phyloP scores from a whole-genome alignment of 768 basidiomycete genomes.

The Paxillus involutus region DNA sequence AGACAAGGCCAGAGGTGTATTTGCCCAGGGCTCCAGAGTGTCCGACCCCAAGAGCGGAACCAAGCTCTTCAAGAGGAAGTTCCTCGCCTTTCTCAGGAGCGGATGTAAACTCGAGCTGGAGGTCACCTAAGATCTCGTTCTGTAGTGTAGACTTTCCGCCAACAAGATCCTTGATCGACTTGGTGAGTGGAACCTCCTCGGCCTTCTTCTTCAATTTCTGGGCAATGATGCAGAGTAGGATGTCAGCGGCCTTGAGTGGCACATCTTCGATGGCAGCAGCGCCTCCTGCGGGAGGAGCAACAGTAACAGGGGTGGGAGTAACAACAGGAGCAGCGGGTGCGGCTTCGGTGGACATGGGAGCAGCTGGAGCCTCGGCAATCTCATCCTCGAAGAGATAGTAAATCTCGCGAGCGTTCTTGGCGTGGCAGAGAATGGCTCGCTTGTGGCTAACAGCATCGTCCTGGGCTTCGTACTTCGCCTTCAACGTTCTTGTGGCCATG shows the following conservation, averaged over 20 bases:
- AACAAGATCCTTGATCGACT: constrained; percentile 97
- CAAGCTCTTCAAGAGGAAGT: constrained; percentile 93
- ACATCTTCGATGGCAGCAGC: constrained; percentile 83
- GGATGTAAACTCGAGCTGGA: constrained; percentile 91
- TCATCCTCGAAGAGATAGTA: constrained; percentile 98
- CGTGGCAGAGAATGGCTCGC: constrained; percentile 85
- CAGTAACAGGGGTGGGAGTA: constrained; percentile 40
- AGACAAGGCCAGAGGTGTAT: constrained; percentile 86
- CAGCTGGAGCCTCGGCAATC: constrained; percentile 40
- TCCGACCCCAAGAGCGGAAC: constrained; percentile 76
- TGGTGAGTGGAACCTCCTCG: constrained; percentile 84
- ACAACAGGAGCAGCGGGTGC: constrained; percentile 40
- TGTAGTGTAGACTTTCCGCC: constrained; percentile 98
- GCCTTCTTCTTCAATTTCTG: constrained; percentile 98
- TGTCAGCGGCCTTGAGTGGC: constrained; percentile 88
- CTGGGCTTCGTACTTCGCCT: constrained; percentile 88
- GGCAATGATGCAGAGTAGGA: constrained; percentile 84
- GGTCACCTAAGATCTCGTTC: constrained; percentile 97
- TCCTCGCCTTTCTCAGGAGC: constrained; percentile 99
- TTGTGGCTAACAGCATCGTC: constrained; percentile 83
- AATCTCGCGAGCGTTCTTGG: constrained; percentile 95
- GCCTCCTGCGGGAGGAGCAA: constrained; percentile 54
- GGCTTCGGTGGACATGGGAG: constrained; percentile 25
- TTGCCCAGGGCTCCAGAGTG: constrained; percentile 90
- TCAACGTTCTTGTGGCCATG: constrained; percentile 88